Evolutionary conservation across 768 basidiomycete species (phyloP), one percentile per base, ranked within the genome.

Genomic region (Hypsizygus marmoreus): DNA sequence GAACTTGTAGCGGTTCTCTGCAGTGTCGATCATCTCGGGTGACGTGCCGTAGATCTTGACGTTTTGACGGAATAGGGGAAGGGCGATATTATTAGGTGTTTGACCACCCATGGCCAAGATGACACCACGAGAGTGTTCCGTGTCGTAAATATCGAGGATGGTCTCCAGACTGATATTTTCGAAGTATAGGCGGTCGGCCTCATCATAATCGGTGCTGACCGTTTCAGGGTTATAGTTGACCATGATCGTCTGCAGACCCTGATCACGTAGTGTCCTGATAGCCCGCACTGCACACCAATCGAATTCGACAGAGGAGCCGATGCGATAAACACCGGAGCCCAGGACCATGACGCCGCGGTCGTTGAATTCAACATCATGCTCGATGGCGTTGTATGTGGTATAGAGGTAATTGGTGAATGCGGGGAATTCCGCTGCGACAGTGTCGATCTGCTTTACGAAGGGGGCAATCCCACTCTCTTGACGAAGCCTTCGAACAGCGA

Each of bases 141-240:
- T 72, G 57, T 99, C 95, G 66, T 97, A 97, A 59, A 99, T 95
- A 63, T 99, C 95, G 30, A 99, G 76, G 48, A 99, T 92, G 2
- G 93, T 88, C 72, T 99, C 95, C 60, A 97, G 70, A 55, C 87
- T 88, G 76, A 99, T 98, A 65, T 95, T 97, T 72, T 99, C 97
- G 65, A 99, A 99, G 76, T 98, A 99, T 20, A 99, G 78, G 22
- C 95, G 82, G 64, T 99, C 95, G 20, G 95, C 95, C 62, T 98
- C 95, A 70, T 98, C 97, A 69, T 97, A 98, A 67, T 98, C 95
- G 24, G 97, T 97, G 60, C 90, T 93, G 66, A 99, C 97, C 1
- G 97, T 99, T 73, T 98, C 95, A 11, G 95, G 97, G 67, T 99
- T 98, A 71, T 98, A 98, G 73, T 99, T 98, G 73, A 98, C 89